Base-by-base conservation (phyloP, 495 filamentous ascomycete species). In the Clohesyomyces aquaticus region DNA sequence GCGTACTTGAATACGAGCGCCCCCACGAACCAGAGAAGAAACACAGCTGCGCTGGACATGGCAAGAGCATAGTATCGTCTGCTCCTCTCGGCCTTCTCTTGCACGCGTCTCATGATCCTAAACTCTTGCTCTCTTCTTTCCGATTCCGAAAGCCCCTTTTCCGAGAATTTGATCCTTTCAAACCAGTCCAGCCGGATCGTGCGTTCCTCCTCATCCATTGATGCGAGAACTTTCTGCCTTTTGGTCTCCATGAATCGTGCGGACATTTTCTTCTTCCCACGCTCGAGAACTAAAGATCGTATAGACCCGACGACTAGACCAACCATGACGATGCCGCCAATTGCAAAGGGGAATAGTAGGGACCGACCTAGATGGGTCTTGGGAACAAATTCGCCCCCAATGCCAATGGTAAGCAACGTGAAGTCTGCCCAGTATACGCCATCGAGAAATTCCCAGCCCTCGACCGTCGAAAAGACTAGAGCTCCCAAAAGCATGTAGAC, bases 291-390 rank as follows among this genome's bases (percentile, higher is more conserved):
- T n/a, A 96, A 76, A 9, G 85, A 87, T 14, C 91, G 83, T 46
- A 96, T 90, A 9, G 89, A 91, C 4, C 88, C 88, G 61, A 77
- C 85, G 14, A 95, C 87, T 9, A 96, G 79, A 86, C 92, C 92
- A 9, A 96, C 78, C 47, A 86, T 88, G 21, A 92, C 82, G 50
- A 96, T 88, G 1, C 92, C 92, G 10, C 90, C 83, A 22, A 94
- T 81, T 0, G 91, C 87, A 62, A 85, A 96, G 0, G 91, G 91
- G 27, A 96, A 87, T 2, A 96, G 75, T 9, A 96, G 75, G 1
- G 82, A 79, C 11, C 88, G 80, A 0, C 89, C 88, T 3, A 81
- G 67, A 65, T 86, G 82, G 0, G 85, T 90, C 16, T 70, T 67
- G 0, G 90, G 87, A 14, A 82, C 74, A 48, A 85, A 82, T 49